A percentile compares a stretch with the other conserved stretches of the same genome.
phyloP scores from a whole-genome alignment of 2,329 filamentous ascomycete species.

The Orbilia javanica region DNA sequence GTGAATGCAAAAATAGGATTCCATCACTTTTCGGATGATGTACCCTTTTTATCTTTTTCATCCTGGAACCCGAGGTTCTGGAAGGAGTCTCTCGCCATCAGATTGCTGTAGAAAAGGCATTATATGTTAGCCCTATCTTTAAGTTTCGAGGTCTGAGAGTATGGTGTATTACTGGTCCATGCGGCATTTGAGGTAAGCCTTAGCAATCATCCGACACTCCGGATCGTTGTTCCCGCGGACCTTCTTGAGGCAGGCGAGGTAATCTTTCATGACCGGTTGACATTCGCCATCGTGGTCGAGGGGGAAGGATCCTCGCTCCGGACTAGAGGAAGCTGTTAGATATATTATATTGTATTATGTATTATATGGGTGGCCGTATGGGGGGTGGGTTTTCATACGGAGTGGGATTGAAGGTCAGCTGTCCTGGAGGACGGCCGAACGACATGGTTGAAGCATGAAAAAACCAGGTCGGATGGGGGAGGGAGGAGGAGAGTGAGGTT shows the following conservation, averaged over 20 bases:
- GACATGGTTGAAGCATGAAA: slow-evolving; percentile 56
- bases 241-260: slow-evolving; percentile 87
- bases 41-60: slow-evolving; percentile 60
- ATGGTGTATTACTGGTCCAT: slow-evolving; percentile 82
- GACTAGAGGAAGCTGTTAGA: slow-evolving; percentile 68
- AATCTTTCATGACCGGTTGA: slow-evolving; percentile 86
- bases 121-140: not conserved
- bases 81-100: slow-evolving; percentile 96
- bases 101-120: slow-evolving; percentile 72
- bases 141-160: not conserved
- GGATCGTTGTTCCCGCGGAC: slow-evolving; percentile 86
- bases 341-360: not conserved
- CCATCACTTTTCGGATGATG: slow-evolving; percentile 5
- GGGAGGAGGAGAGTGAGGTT: not conserved
- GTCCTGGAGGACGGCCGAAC: slow-evolving; percentile 61
- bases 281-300: slow-evolving; percentile 96
- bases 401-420: slow-evolving; percentile 61
- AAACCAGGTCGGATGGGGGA: not conserved
- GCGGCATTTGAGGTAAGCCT: slow-evolving; percentile 87
- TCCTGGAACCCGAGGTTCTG: slow-evolving; percentile 87
- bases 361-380: not conserved
- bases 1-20: not conserved
- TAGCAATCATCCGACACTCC: slow-evolving; percentile 85
- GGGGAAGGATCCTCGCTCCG: slow-evolving; percentile 94
- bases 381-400: slow-evolving; percentile 52